Conservation (phyloP, 805 yeast genomes). For the Starmerella powellii region DNA sequence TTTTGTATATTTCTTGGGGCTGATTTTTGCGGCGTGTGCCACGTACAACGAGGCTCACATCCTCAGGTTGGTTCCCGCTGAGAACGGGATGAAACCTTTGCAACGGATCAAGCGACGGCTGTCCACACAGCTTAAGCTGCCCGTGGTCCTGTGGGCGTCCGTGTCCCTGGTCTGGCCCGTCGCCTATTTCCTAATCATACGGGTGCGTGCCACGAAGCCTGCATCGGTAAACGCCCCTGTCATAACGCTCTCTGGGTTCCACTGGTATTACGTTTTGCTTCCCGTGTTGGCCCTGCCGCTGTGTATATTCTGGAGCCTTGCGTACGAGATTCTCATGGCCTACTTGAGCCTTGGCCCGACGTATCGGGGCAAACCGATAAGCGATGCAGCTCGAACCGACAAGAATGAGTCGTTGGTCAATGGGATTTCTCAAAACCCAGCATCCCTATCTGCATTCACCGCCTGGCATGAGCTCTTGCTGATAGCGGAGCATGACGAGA, state of each 20-base stretch:
- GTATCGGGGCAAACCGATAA: constrained; percentile 23
- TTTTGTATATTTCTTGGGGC: not conserved
- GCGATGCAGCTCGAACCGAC: constrained; percentile 23
- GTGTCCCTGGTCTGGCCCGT: constrained; percentile 6
- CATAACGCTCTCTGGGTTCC: constrained; percentile 12
- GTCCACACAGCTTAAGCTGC: not conserved
- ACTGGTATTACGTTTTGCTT: not conserved
- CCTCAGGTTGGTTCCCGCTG: not conserved
- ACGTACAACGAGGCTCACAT: not conserved
- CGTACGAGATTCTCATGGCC: constrained; percentile 24
- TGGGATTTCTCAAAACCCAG: constrained; percentile 26
- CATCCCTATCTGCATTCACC: constrained; percentile 24
- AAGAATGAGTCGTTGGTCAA: constrained; percentile 31
- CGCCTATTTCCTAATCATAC: not conserved
- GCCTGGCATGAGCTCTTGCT: constrained; percentile 32
- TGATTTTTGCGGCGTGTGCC: not conserved
- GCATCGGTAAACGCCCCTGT: too few relatives aligned
- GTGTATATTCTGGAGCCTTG: constrained; percentile 23
- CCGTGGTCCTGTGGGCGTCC: not conserved
- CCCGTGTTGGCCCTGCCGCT: constrained; percentile 13
- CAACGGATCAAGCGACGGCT: constrained; percentile 3
- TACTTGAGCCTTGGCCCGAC: constrained; percentile 32
- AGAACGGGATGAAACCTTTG: constrained; percentile 5
- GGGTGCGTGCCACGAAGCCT: not conserved
- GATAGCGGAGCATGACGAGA: constrained; percentile 25